These are phyloP conservation scores for Daldinia sp. DNA, from an alignment of 2,329 filamentous ascomycete genomes.

Conservation along the genomic window DNA sequence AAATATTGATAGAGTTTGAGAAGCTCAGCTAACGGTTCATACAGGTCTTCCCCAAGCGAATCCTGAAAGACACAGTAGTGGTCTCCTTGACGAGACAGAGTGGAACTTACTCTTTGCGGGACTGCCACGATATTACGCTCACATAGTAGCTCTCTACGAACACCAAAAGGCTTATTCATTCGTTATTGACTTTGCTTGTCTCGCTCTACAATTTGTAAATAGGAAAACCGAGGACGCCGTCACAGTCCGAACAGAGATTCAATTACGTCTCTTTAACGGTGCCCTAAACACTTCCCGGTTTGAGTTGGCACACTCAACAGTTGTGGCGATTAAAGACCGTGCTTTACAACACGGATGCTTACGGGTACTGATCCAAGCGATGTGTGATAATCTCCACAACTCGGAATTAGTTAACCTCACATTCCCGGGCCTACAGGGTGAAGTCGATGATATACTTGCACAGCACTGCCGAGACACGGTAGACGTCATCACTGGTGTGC, in stretches of 20 bases:
- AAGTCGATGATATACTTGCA: slow-evolving; percentile 80
- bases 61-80: slow-evolving; percentile 63
- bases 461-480: slow-evolving; percentile 74
- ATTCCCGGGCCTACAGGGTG: slow-evolving; percentile 77
- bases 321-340: slow-evolving; percentile 75
- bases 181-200: slow-evolving; percentile 82
- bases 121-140: slow-evolving; percentile 83
- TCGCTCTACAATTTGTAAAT: slow-evolving; percentile 72
- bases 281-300: slow-evolving; percentile 82
- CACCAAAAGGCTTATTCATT: slow-evolving; percentile 78
- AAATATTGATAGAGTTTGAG: neutral
- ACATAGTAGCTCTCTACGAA: slow-evolving; percentile 85
- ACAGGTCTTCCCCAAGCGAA: slow-evolving; percentile 57
- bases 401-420: slow-evolving; percentile 77
- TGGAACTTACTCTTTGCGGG: slow-evolving; percentile 75
- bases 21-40: slow-evolving; percentile 40
- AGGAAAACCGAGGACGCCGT: slow-evolving; percentile 46
- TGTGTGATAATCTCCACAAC: slow-evolving; percentile 73
- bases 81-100: slow-evolving; percentile 79
- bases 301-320: slow-evolving; percentile 80
- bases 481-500: slow-evolving; percentile 70
- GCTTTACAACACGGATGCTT: slow-evolving; percentile 77
- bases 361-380: slow-evolving; percentile 71
- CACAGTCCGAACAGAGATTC: slow-evolving; percentile 71
- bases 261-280: slow-evolving; percentile 84